Conservation (phyloP, 2,329 filamentous ascomycete genomes). For the Penicillium sp. region DNA sequence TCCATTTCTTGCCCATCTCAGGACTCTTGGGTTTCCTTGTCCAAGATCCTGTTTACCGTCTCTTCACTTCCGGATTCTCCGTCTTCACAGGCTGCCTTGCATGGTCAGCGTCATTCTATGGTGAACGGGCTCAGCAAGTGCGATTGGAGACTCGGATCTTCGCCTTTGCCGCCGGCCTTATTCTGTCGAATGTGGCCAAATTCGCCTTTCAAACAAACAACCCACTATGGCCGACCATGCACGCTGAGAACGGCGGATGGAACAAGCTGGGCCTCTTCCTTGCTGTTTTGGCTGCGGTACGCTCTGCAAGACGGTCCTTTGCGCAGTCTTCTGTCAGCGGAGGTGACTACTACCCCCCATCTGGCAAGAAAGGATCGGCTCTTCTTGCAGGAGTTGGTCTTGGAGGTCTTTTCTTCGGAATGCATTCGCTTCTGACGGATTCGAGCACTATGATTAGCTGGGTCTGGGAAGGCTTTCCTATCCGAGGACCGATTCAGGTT, state of each 20-base stretch:
- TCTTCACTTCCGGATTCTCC: conserved; percentile 77
- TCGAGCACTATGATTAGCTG: conserved; percentile 98
- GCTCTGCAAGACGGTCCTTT: conserved; percentile 64
- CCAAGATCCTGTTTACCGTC: conserved; percentile 65
- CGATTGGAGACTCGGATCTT: conserved; percentile 78
- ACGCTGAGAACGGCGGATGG: conserved; percentile 84
- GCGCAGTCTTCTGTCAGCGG: conserved; percentile 41
- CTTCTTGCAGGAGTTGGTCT: conserved; percentile 72
- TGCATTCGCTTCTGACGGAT: conserved; percentile 91
- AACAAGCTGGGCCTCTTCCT: conserved; percentile 78
- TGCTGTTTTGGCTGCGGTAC: conserved; percentile 69
- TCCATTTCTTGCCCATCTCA: conserved; percentile 72
- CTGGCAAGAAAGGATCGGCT: conserved; percentile 62
- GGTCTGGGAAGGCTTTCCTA: conserved; percentile 95
- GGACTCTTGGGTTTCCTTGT: conserved; percentile 79
- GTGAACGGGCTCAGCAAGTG: conserved; percentile 56
- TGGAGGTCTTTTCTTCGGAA: conserved; percentile 77
- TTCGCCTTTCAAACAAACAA: conserved; percentile 95
- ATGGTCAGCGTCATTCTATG: conserved; percentile 78
- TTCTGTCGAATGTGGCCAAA: conserved; percentile 83
- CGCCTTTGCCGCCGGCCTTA: conserved; percentile 75
- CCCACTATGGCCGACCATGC: conserved; percentile 93
- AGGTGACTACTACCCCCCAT: conserved; percentile 48
- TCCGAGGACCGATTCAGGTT: conserved; percentile 79
- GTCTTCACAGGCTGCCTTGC: conserved; percentile 76